A percentile compares a stretch with the other conserved stretches of the same genome.
phyloP scores from a whole-genome alignment of 768 basidiomycete species.

The Lactifluus piperatus region DNA sequence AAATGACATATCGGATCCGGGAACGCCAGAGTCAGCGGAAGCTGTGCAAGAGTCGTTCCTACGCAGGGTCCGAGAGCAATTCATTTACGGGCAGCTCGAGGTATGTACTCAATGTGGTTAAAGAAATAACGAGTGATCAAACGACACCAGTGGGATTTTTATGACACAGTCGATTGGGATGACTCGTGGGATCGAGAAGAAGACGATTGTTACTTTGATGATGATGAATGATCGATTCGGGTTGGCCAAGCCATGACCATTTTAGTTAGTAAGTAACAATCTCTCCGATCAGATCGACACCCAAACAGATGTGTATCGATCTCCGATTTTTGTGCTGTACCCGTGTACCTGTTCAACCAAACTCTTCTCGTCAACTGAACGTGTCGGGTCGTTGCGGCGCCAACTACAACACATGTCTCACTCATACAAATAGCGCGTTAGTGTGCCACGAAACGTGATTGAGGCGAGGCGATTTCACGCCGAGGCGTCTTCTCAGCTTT shows the following conservation, averaged over 20 bases:
- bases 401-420: not conserved
- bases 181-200: slow-evolving; percentile 59
- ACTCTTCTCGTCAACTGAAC: not conserved
- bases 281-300: not conserved
- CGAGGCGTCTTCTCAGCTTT: not conserved
- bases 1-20: slow-evolving; percentile 27
- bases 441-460: not conserved
- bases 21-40: slow-evolving; percentile 42
- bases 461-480: not conserved
- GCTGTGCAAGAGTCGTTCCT: slow-evolving; percentile 36
- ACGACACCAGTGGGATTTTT: slow-evolving; percentile 50
- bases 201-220: slow-evolving; percentile 70
- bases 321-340: not conserved
- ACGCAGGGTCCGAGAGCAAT: slow-evolving; percentile 52
- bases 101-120: slow-evolving; percentile 40
- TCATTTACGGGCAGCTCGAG: slow-evolving; percentile 70
- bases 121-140: too few relatives aligned
- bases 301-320: not conserved
- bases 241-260: not conserved
- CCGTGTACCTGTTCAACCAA: not conserved
- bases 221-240: slow-evolving; percentile 37
- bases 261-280: not conserved
- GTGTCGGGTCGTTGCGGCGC: not conserved
- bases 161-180: slow-evolving; percentile 68
- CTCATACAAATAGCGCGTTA: not conserved